Percentiles rank a stretch among this genome's conserved stretches.
phyloP scores from a whole-genome alignment of 2,329 filamentous ascomycete genomes.

The Fonsecaea nubica region DNA sequence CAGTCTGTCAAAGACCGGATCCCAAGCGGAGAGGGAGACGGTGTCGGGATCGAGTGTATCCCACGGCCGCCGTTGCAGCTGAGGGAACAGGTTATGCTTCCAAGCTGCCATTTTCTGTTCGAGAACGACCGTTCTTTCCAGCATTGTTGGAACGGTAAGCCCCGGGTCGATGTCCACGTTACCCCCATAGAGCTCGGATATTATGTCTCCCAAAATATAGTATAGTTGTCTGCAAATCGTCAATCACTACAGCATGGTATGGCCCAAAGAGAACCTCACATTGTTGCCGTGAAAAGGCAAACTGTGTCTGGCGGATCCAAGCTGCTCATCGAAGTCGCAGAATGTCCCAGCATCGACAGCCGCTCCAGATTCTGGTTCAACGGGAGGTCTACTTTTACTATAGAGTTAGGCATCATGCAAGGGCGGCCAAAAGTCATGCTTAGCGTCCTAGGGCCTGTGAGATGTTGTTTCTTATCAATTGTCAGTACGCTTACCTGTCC shows the following conservation, averaged over 20 bases:
- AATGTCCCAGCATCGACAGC: conserved; percentile 20
- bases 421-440: conserved; percentile 35
- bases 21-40: conserved; percentile 26
- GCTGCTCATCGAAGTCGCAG: conserved; percentile 14
- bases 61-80: conserved; percentile 32
- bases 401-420: conserved; percentile 30
- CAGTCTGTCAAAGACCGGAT: conserved; percentile 32
- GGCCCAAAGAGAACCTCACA: conserved; percentile 13
- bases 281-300: conserved; percentile 33
- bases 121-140: conserved; percentile 30
- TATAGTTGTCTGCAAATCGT: conserved; percentile 27
- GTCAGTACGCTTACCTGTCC: conserved; percentile 26
- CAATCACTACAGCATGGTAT: neutral
- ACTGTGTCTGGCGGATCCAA: conserved; percentile 34
- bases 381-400: conserved; percentile 31
- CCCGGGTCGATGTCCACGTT: conserved; percentile 32
- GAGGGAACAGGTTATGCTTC: conserved; percentile 28
- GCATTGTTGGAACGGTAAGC: conserved; percentile 28
- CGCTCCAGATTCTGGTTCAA: conserved; percentile 33
- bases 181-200: conserved; percentile 31
- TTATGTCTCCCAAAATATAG: conserved; percentile 30
- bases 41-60: conserved; percentile 25
- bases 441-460: conserved; percentile 26
- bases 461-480: neutral
- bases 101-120: conserved; percentile 30